A percentile compares a stretch with the other conserved stretches of the same genome.
Evolutionary conservation across 495 filamentous ascomycete genomes (phyloP).

Genomic region (Tetracladium marchalianum): DNA sequence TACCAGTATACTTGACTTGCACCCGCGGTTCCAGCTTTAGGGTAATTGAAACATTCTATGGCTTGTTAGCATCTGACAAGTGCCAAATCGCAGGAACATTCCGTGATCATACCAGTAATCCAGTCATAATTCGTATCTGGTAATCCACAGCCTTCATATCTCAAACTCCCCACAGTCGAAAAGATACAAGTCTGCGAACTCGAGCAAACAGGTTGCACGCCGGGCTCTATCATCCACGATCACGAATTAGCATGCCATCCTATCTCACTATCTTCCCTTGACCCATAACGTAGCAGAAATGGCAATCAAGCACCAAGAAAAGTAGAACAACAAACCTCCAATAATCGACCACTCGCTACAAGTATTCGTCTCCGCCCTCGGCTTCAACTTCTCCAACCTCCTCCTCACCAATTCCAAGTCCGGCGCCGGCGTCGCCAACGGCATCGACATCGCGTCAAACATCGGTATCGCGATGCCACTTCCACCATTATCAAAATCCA

Average conservation of each 20-base stretch:
- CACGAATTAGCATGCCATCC: too few species aligned
- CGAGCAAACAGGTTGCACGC: slow-evolving; percentile 9
- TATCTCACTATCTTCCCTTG: too few species aligned
- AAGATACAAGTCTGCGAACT: slow-evolving; percentile 13
- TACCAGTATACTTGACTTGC: slow-evolving; percentile 9
- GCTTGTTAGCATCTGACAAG: neutral
- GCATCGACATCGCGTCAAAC: neutral
- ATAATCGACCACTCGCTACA: slow-evolving; percentile 18
- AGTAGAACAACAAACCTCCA: slow-evolving; percentile 1
- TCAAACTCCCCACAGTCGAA: slow-evolving; percentile 1
- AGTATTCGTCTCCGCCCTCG: slow-evolving; percentile 5
- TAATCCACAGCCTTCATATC: slow-evolving; percentile 15
- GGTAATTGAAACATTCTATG: slow-evolving; percentile 12
- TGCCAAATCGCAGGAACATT: neutral
- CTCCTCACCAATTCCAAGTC: slow-evolving; percentile 11
- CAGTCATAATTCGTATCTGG: slow-evolving; percentile 8
- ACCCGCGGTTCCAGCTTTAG: slow-evolving; percentile 1
- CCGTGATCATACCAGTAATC: slow-evolving; percentile 8
- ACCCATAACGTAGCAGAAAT: too few species aligned
- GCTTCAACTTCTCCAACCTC: slow-evolving; percentile 8
- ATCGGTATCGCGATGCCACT: too few species aligned
- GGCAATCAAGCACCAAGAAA: too few species aligned
- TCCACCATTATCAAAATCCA: neutral
- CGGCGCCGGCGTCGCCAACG: slow-evolving; percentile 9
- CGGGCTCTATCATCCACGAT: too few species aligned